Percentiles rank a stretch among this genome's conserved stretches.
Conservation (phyloP, 2,329 filamentous ascomycete genomes). For the Stenocarpella maydis region DNA sequence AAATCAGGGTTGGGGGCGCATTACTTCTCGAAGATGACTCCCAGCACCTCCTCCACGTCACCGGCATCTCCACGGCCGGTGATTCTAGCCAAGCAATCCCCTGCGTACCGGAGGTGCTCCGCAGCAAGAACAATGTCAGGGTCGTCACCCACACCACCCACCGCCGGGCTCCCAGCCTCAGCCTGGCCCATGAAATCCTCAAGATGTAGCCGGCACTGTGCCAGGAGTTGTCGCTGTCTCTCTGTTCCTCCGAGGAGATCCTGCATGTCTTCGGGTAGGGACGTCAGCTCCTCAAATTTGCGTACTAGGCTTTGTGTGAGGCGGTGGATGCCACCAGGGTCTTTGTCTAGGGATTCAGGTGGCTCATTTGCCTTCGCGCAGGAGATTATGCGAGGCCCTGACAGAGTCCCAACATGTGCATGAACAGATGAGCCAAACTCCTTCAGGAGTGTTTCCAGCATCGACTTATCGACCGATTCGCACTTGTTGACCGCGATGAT, state of each 20-base stretch:
- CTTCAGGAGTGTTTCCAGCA: constrained; percentile 49
- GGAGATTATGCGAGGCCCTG: constrained; percentile 69
- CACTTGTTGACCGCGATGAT: constrained; percentile 71
- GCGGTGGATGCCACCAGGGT: constrained; percentile 71
- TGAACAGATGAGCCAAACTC: constrained; percentile 52
- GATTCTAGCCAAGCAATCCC: constrained; percentile 81
- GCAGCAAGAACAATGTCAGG: constrained; percentile 90
- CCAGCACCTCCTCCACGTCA: constrained; percentile 94
- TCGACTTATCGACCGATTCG: constrained; percentile 53
- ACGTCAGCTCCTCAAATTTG: constrained; percentile 76
- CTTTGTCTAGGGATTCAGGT: constrained; percentile 41
- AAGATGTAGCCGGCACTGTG: constrained; percentile 75
- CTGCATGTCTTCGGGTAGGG: constrained; percentile 74
- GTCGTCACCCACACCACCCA: constrained; percentile 50
- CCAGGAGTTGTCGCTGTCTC: constrained; percentile 83
- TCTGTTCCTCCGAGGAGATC: constrained; percentile 91
- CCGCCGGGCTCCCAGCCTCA: constrained; percentile 56
- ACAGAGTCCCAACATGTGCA: constrained; percentile 44
- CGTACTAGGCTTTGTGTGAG: constrained; percentile 74
- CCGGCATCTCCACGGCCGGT: constrained; percentile 85
- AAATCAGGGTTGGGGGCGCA: constrained; percentile 44
- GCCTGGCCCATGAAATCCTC: constrained; percentile 69
- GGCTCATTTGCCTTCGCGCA: constrained; percentile 67
- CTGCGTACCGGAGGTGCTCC: constrained; percentile 84
- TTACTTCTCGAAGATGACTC: constrained; percentile 97